Percentiles rank a stretch among this genome's conserved stretches.
These are phyloP conservation scores for Bolboschoenus planiculmis DNA, from an alignment of 176 grass and related monocot genomes.

Conservation along the genomic window DNA sequence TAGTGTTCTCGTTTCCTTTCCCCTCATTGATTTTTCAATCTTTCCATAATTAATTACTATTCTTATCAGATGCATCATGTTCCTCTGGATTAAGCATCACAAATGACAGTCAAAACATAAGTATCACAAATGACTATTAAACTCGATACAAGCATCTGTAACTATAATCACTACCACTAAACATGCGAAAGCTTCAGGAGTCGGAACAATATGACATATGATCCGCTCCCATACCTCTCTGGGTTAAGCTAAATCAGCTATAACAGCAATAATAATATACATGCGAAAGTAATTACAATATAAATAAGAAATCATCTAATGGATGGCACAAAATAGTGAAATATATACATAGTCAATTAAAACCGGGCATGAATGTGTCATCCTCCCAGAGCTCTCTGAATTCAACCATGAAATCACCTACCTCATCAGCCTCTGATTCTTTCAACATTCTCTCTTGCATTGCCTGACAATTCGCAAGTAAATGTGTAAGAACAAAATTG, in stretches of 20 bases:
- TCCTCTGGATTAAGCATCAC: no score
- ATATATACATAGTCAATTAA: constrained; percentile 23
- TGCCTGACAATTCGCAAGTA: constrained; percentile 37
- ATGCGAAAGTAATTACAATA: constrained; percentile 7
- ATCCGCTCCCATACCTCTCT: neutral
- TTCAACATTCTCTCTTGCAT: constrained; percentile 53
- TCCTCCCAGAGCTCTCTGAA: constrained; percentile 73
- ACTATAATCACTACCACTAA: neutral
- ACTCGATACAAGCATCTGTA: neutral
- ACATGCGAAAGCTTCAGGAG: neutral
- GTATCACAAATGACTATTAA: neutral
- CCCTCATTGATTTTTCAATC: neutral
- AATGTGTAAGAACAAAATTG: neutral
- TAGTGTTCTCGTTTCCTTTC: neutral
- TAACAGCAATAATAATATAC: constrained; percentile 3
- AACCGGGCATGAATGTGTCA: constrained; percentile 37
- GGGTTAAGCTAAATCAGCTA: constrained; percentile 13
- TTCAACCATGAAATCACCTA: constrained; percentile 57
- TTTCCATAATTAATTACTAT: neutral
- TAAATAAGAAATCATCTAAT: neutral
- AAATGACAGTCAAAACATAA: neutral
- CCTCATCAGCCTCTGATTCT: constrained; percentile 45
- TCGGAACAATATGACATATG: neutral
- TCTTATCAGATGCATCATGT: neutral
- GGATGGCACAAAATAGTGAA: neutral